Base-by-base conservation (phyloP, 148 eudicot genomes). In the Polygonum maritimum region DNA sequence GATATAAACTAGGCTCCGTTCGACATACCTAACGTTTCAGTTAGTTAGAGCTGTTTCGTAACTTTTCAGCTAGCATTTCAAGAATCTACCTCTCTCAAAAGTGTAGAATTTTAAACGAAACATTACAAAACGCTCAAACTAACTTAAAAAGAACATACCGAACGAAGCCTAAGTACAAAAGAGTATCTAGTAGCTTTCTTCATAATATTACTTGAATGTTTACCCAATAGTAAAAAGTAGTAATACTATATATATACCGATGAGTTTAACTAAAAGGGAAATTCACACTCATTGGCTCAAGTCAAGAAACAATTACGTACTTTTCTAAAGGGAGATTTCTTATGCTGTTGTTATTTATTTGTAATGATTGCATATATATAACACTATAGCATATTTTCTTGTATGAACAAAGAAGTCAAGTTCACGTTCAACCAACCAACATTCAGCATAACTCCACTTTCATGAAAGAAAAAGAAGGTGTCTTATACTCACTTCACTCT, bases 401-500 rank as follows among this genome's bases (percentile, higher is more conserved):
- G 44, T 67, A 36, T 67, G 45, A 2, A 14, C 18, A 67, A 67
- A 36, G 71, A 67, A 67, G 71, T 67, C 41, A 36, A 67, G 18
- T 67, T 67, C 71, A 67, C 36, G 45, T 36, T 35, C 45, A 67
- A 60, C 71, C 71, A 67, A 63, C 69, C 69, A 63, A 14, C 39
- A 26, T 26, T 26, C 26, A 57, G 22, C 38, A 36, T 67, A 67
- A 15, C 41, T 14, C 71, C 71, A 36, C 71, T 67, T 67, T 67
- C 44, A 35, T 67, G 45, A 67, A 67, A 67, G 71, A 1, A 12
- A 12, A 60, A 9, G 14, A 15, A 41, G 71, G 71, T 67, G 71
- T 36, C 71, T 67, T 67, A 67, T 67, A 33, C 71, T 60, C 67
- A 22, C 67, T 60, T 60, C 67, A 60, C 67, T 60, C 21, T 35